phyloP scores from a whole-genome alignment of 441 rosid genomes.

The Erodium texanum region DNA sequence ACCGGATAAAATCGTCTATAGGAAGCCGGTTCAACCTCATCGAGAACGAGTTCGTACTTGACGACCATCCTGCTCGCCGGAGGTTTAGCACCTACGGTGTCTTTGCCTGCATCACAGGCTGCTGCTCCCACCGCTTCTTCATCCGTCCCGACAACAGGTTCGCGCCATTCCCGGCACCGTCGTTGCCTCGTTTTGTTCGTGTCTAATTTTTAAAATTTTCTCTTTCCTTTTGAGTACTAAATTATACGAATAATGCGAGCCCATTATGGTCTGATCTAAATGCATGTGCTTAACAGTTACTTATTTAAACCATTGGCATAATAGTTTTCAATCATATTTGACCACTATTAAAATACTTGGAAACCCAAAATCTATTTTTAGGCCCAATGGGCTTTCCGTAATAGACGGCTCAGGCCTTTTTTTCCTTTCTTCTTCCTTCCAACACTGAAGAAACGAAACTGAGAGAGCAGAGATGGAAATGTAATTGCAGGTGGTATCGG shows the following conservation, averaged over 20 bases:
- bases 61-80: slow-evolving; percentile 17
- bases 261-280: no score
- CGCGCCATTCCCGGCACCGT: no score
- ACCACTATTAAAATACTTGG: no score
- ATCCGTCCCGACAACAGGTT: slow-evolving; percentile 74
- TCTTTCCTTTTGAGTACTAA: no score
- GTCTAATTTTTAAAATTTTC: no score
- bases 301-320: no score
- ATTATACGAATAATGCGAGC: no score
- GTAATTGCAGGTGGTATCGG: slow-evolving; percentile 51
- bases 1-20: slow-evolving; percentile 34
- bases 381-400: background rate
- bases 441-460: background rate
- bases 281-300: no score
- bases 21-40: slow-evolving; percentile 44
- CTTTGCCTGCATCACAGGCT: slow-evolving; percentile 34
- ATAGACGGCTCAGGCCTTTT: no score
- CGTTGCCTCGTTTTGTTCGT: no score
- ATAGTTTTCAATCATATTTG: no score
- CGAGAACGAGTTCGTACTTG: slow-evolving; percentile 38
- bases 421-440: background rate
- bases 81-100: slow-evolving; percentile 32
- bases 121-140: slow-evolving; percentile 30
- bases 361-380: no score
- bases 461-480: background rate